Conservation (phyloP, 2,329 filamentous ascomycete genomes). For the Stylonectria norvegica region DNA sequence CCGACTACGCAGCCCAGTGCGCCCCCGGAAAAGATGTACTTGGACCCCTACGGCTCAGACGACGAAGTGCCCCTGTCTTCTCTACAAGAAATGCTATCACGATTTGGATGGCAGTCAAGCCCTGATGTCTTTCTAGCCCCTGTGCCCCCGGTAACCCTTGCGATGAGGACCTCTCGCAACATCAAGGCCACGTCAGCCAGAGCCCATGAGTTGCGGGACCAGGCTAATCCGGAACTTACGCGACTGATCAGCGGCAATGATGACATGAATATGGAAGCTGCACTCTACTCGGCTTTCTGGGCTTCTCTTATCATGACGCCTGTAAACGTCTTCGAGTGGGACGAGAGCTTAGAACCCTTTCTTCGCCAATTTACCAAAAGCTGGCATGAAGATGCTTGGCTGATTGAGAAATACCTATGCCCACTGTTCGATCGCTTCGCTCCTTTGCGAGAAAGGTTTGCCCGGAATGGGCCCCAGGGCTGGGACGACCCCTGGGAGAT, state of each 20-base stretch:
- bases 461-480: conserved; percentile 24
- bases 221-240: conserved; percentile 27
- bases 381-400: conserved; percentile 63
- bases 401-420: conserved; percentile 63
- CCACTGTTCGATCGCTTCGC: conserved; percentile 55
- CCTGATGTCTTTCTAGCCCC: conserved; percentile 57
- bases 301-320: conserved; percentile 57
- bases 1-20: conserved; percentile 38
- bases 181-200: conserved; percentile 65
- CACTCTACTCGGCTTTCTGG: conserved; percentile 74
- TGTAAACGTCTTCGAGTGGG: conserved; percentile 48
- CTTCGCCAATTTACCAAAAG: conserved; percentile 42
- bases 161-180: conserved; percentile 71
- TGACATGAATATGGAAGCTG: conserved; percentile 48
- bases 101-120: conserved; percentile 42
- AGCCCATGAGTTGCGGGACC: conserved; percentile 27
- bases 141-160: conserved; percentile 63
- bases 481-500: conserved; percentile 31
- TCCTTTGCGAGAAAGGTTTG: conserved; percentile 27
- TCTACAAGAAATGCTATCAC: conserved; percentile 57
- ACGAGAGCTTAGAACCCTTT: conserved; percentile 62
- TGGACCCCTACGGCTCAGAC: conserved; percentile 75
- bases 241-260: conserved; percentile 36
- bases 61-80: conserved; percentile 60
- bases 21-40: conserved; percentile 58